Conservation (phyloP, 1,139 yeast species). For the Taiozyma sp. region DNA sequence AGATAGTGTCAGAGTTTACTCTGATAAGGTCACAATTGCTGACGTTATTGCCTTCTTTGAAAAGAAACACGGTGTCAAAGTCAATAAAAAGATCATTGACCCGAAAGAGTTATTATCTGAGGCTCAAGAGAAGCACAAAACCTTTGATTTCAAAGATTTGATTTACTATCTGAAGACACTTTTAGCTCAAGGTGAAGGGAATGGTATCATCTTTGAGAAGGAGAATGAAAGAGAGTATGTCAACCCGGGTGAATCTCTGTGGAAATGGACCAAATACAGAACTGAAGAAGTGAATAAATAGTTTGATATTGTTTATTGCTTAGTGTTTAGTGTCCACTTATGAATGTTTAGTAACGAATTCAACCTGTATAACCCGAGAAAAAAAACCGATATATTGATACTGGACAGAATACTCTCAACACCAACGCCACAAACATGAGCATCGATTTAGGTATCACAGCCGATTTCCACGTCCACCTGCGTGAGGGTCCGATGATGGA, state of each 20-base stretch:
- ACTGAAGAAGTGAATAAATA: not conserved
- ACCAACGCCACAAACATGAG: not conserved
- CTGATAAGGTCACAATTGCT: conserved; percentile 36
- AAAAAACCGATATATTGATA: too few species aligned
- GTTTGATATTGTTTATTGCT: too few species aligned
- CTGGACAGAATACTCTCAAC: too few species aligned
- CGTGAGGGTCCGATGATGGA: conserved; percentile 94
- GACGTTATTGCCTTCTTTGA: conserved; percentile 40
- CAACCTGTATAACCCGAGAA: too few species aligned
- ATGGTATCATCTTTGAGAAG: conserved; percentile 32
- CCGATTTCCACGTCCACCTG: conserved; percentile 95
- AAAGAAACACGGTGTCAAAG: conserved; percentile 33
- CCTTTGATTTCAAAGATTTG: conserved; percentile 30
- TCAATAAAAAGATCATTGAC: conserved; percentile 29
- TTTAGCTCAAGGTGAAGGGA: conserved; percentile 34
- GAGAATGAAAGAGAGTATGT: conserved; percentile 43
- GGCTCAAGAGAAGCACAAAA: conserved; percentile 28
- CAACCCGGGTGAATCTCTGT: conserved; percentile 48
- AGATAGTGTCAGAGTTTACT: conserved; percentile 39
- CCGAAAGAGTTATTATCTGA: conserved; percentile 31
- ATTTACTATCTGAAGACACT: conserved; percentile 32
- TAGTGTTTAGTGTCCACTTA: too few species aligned
- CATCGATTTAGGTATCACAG: conserved; percentile 68
- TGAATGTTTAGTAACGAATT: not conserved
- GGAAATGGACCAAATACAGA: conserved; percentile 42